Evolutionary conservation across 352 stramenopile genomes (phyloP).

Genomic region (Globisporangium okanoganense): DNA sequence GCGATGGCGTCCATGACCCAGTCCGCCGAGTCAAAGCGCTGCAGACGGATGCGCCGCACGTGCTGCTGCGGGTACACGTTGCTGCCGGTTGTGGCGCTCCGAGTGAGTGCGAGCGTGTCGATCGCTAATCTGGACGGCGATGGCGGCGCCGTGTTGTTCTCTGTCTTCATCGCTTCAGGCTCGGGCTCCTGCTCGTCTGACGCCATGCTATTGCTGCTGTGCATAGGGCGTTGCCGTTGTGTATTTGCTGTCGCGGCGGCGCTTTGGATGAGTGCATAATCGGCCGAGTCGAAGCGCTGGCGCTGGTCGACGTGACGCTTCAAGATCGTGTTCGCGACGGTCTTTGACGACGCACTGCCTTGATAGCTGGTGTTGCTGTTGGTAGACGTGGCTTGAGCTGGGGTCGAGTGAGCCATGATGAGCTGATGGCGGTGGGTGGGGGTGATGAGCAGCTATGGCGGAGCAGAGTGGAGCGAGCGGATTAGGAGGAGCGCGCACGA

Average conservation of each 20-base stretch:
- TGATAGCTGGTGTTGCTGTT: too few relatives aligned
- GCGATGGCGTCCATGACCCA: constrained; percentile 40
- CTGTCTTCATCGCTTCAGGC: constrained; percentile 1
- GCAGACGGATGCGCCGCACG: constrained; percentile 48
- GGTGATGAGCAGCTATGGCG: neutral
- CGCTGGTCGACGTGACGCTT: constrained; percentile 46
- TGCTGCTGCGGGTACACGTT: constrained; percentile 25
- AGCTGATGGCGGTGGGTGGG: neutral
- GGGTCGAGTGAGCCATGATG: constrained; percentile 8
- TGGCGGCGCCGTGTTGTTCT: neutral
- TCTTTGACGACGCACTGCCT: constrained; percentile 7
- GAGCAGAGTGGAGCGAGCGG: neutral
- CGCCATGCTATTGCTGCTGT: neutral
- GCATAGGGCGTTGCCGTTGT: neutral
- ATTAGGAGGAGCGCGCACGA: neutral
- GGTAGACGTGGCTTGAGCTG: neutral
- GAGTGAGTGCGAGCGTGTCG: neutral
- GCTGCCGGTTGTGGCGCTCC: neutral
- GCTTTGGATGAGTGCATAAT: constrained; percentile 50
- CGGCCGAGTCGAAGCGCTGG: constrained; percentile 74
- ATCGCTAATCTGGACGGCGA: neutral
- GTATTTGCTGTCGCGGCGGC: neutral
- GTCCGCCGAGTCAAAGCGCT: constrained; percentile 76
- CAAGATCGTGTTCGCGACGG: constrained; percentile 43
- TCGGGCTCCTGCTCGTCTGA: constrained; percentile 12